These are phyloP conservation scores for Platismatia glauca DNA, from an alignment of 495 filamentous ascomycete species.

Conservation along the genomic window DNA sequence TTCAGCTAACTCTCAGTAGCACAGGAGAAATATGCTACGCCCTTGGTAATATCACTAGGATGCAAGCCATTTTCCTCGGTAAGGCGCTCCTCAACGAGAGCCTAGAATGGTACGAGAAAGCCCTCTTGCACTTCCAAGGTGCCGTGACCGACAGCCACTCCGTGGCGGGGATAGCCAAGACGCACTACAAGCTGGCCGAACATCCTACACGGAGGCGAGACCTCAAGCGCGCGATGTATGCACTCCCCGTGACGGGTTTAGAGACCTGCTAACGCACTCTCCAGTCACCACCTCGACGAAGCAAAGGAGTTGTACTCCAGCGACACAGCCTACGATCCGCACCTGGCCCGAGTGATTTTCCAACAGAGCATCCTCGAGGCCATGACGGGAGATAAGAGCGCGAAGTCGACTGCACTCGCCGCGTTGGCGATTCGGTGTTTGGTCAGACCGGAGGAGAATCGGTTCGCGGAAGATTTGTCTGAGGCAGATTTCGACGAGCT, in stretches of 20 bases:
- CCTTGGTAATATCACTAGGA: neutral
- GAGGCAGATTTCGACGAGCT: neutral
- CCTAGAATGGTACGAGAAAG: neutral
- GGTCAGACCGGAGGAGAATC: neutral
- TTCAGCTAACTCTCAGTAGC: neutral
- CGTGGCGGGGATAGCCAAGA: neutral
- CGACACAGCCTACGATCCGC: neutral
- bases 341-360: neutral
- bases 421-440: neutral
- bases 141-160: neutral
- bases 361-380: neutral
- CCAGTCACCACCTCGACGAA: neutral
- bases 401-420: neutral
- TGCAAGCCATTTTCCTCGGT: neutral
- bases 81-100: neutral
- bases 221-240: neutral
- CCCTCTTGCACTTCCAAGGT: neutral
- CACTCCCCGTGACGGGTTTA: too few species aligned
- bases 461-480: neutral
- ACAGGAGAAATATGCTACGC: slow-evolving; percentile 4
- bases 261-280: neutral
- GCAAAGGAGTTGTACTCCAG: neutral
- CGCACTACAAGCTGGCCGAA: slow-evolving; percentile 1
- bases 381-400: neutral
- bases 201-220: neutral